These are phyloP conservation scores for Canariomyces notabilis DNA, from an alignment of 2,329 filamentous ascomycete species.

Conservation along the genomic window DNA sequence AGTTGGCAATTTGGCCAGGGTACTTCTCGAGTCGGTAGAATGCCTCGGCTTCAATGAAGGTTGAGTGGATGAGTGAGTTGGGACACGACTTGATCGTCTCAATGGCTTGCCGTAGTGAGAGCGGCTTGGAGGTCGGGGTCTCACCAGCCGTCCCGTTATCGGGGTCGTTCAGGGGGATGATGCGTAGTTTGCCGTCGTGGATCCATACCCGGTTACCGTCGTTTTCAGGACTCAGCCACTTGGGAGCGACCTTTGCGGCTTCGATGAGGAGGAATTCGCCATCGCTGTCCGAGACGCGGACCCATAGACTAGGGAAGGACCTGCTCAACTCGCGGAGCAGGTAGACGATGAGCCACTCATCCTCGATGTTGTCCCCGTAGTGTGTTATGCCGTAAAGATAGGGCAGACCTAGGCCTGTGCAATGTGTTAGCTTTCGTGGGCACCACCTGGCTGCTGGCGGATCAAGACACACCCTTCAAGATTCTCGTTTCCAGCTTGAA, in stretches of 20 bases:
- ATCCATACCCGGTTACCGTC: constrained; percentile 90
- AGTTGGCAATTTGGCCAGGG: constrained; percentile 66
- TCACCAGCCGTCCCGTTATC: constrained; percentile 29
- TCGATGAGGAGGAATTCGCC: constrained; percentile 95
- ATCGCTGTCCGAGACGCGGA: constrained; percentile 78
- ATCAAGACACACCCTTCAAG: constrained; percentile 45
- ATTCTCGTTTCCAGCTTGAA: constrained; percentile 67
- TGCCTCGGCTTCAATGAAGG: constrained; percentile 76
- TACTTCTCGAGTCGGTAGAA: constrained; percentile 87
- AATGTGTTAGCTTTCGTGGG: neutral
- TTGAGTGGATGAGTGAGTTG: constrained; percentile 61
- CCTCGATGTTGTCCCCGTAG: constrained; percentile 91
- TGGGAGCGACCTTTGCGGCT: constrained; percentile 79
- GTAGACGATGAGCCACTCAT: constrained; percentile 96
- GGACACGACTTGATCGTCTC: constrained; percentile 52
- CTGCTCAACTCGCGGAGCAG: constrained; percentile 76
- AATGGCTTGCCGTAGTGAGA: constrained; percentile 63
- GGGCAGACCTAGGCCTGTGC: constrained; percentile 39
- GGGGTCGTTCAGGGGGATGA: constrained; percentile 62
- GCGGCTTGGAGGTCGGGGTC: constrained; percentile 33
- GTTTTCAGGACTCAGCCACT: constrained; percentile 87
- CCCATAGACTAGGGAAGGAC: constrained; percentile 69
- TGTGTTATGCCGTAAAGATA: constrained; percentile 74
- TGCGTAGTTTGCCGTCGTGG: constrained; percentile 65
- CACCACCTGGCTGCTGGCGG: neutral